Percentiles rank a stretch among this genome's conserved stretches.
Conservation (phyloP, 306 rosid species). For the Trichosanthes truncata region DNA sequence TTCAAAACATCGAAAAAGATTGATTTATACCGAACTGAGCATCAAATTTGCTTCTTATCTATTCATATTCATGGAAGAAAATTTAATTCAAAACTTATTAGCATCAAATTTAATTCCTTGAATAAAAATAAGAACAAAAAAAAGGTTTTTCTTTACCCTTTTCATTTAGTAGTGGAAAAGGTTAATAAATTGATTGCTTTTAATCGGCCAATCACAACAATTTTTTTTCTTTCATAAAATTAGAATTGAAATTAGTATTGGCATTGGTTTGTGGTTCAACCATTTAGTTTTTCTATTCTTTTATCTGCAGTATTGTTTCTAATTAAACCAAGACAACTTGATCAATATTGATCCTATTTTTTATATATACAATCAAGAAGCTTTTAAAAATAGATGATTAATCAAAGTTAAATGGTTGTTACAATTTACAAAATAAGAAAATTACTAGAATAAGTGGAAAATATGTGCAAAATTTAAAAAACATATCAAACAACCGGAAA, state of each 20-base stretch:
- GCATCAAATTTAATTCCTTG: not conserved
- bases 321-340: no score
- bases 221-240: not conserved
- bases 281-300: no score
- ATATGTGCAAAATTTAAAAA: not conserved
- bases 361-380: not conserved
- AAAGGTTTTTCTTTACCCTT: no score
- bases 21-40: not conserved
- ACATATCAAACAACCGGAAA: not conserved
- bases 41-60: not conserved
- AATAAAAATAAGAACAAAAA: not conserved
- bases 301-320: not conserved
- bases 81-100: not conserved
- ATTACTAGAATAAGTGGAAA: not conserved
- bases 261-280: no score
- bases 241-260: not conserved
- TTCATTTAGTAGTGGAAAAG: no score
- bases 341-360: no score
- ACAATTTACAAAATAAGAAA: not conserved
- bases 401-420: not conserved
- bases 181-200: no score
- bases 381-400: no score
- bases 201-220: not conserved
- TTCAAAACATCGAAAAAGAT: not conserved
- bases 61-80: not conserved